phyloP scores from a whole-genome alignment of 2,329 filamentous ascomycete genomes.

The Apiospora pterosperma region DNA sequence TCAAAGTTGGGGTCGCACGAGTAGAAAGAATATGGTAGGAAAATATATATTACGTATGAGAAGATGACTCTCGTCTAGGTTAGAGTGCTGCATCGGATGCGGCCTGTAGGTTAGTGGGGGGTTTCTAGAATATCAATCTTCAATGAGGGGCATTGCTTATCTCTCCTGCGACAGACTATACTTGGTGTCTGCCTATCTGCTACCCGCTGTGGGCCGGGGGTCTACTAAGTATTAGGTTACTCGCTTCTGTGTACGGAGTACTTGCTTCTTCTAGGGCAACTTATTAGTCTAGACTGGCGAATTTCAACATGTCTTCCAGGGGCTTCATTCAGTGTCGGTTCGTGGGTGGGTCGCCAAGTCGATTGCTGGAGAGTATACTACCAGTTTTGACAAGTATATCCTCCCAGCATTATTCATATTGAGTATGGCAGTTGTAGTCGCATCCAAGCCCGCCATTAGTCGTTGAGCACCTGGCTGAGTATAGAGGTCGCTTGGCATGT shows the following conservation, averaged over 20 bases:
- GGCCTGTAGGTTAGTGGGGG: neutral
- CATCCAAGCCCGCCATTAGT: neutral
- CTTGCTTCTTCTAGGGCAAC: too few relatives aligned
- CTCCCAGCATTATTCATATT: too few relatives aligned
- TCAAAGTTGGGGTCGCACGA: neutral
- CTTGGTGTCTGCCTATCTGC: neutral
- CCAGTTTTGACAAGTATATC: too few relatives aligned
- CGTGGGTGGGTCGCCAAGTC: too few relatives aligned
- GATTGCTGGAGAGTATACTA: too few relatives aligned
- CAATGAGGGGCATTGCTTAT: constrained; percentile 1
- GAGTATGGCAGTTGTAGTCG: too few relatives aligned
- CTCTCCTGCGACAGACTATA: neutral
- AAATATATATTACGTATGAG: neutral
- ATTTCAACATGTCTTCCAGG: too few relatives aligned
- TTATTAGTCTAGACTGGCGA: too few relatives aligned
- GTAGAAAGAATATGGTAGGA: neutral
- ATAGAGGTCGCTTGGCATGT: neutral
- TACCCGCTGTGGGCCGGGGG: neutral
- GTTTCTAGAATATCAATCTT: neutral
- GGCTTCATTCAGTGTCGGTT: too few relatives aligned
- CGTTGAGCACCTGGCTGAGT: neutral
- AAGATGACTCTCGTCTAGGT: neutral
- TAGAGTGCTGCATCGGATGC: neutral
- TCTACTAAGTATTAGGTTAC: too few relatives aligned
- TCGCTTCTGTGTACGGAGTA: too few relatives aligned